Evolutionary conservation across 1,284 basidiomycete species (phyloP).

Genomic region (Abortiporus biennis): DNA sequence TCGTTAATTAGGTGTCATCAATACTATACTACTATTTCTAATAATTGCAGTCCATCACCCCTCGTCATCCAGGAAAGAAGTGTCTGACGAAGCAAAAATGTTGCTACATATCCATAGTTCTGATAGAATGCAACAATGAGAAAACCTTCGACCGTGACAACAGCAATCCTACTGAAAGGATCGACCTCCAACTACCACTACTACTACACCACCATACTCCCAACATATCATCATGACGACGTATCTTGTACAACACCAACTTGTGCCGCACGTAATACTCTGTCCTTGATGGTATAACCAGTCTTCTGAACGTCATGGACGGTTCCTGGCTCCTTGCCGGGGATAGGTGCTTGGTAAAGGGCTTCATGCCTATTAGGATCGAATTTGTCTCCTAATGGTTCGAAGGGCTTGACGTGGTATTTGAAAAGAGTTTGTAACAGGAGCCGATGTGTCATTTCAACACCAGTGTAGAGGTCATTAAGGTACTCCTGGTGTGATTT

Average conservation of each 20-base stretch:
- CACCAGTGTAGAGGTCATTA: constrained; percentile 75
- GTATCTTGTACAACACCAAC: constrained; percentile 88
- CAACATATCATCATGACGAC: constrained; percentile 30
- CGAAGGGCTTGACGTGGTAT: constrained; percentile 88
- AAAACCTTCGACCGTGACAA: no score
- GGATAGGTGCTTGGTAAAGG: constrained; percentile 89
- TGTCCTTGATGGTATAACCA: constrained; percentile 90
- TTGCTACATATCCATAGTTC: no score
- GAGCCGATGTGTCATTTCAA: constrained; percentile 88
- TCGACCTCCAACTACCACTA: constrained; percentile 6
- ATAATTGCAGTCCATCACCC: constrained; percentile 1
- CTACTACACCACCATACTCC: constrained; percentile 2
- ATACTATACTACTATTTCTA: constrained; percentile 19
- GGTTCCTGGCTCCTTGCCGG: constrained; percentile 82
- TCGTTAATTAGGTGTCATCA: constrained; percentile 38
- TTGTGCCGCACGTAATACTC: constrained; percentile 91
- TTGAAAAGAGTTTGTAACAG: constrained; percentile 88
- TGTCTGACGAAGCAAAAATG: no score
- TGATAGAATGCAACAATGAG: no score
- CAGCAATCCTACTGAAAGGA: no score
- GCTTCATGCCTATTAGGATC: constrained; percentile 96
- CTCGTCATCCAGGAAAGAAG: background rate
- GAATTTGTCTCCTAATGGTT: constrained; percentile 89
- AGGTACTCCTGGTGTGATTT: constrained; percentile 61
- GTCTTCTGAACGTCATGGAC: constrained; percentile 90